phyloP scores from a whole-genome alignment of 176 grass and related monocot species.

The Carex myosuroides region DNA sequence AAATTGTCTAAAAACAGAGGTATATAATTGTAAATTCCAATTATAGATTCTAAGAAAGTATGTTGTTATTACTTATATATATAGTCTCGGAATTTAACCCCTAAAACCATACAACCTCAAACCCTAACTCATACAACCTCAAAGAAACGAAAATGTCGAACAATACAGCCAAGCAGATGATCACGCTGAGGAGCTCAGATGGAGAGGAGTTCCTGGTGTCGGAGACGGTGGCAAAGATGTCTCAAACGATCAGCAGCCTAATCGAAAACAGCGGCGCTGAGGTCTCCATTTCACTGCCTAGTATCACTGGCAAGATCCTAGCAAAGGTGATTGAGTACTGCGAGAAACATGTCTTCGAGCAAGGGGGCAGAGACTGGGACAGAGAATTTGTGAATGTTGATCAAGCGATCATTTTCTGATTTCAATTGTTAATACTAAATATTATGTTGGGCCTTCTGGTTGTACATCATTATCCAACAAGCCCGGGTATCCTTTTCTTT shows the following conservation, averaged over 20 bases:
- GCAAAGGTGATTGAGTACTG: slow-evolving; percentile 28
- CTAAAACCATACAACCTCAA: neutral
- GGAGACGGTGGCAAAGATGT: slow-evolving; percentile 15
- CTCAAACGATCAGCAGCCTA: slow-evolving; percentile 14
- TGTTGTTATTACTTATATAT: neutral
- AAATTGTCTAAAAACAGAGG: neutral
- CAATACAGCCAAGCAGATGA: neutral
- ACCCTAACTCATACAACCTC: neutral
- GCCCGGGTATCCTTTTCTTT: neutral
- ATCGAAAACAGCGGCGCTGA: slow-evolving; percentile 21
- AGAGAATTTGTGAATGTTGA: slow-evolving; percentile 26
- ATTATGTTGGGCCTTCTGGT: neutral
- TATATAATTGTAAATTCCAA: neutral
- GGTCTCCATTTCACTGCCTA: slow-evolving; percentile 14
- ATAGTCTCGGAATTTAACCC: neutral
- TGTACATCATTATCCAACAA: neutral
- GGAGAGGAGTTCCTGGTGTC: slow-evolving; percentile 23
- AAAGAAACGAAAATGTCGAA: neutral
- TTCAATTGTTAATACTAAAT: neutral
- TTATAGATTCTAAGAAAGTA: too few relatives aligned
- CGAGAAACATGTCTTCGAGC: slow-evolving; percentile 1
- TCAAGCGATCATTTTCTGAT: neutral
- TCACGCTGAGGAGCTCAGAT: slow-evolving; percentile 25
- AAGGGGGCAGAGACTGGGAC: neutral
- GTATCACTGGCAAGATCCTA: slow-evolving; percentile 12